Evolutionary conservation across 352 stramenopile genomes (phyloP).

Genomic region (Pythium volutum): DNA sequence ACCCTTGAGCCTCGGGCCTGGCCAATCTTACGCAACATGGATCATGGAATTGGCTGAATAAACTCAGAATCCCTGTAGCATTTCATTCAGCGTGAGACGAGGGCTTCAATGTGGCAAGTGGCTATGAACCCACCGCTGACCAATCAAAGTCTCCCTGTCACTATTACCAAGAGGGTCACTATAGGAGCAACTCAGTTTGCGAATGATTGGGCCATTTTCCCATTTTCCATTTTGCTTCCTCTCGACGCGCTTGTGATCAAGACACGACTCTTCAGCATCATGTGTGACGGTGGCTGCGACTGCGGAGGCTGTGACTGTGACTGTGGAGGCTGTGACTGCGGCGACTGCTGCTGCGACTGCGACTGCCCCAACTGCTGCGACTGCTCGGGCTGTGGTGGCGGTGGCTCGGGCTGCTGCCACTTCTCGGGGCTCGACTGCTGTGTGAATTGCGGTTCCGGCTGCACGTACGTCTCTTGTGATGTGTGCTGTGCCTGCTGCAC

Average conservation of each 20-base stretch:
- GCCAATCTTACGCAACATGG: no score
- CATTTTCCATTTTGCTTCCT: not conserved
- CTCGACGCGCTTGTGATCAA: not conserved
- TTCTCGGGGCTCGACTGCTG: not conserved
- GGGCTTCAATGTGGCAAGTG: no score
- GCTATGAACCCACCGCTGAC: no score
- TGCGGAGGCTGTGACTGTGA: conserved; percentile 8
- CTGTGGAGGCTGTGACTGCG: not conserved
- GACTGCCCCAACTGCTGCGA: not conserved
- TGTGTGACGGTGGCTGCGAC: conserved; percentile 7
- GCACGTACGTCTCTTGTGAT: conserved; percentile 11
- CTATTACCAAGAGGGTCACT: no score
- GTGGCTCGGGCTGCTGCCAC: conserved; percentile 11
- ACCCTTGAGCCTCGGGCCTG: no score
- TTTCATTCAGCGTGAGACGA: no score
- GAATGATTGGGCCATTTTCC: not conserved
- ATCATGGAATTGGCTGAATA: no score
- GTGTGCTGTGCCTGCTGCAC: conserved; percentile 5
- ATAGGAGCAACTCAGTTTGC: no score
- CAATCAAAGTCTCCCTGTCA: no score
- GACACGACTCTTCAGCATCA: not conserved
- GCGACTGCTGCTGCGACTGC: not conserved
- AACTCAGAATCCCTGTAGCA: no score
- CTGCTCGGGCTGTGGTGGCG: no score
- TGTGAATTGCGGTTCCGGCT: conserved; percentile 1